Evolutionary conservation across 352 stramenopile genomes (phyloP).

Genomic region (Phytophthora agathidicida): DNA sequence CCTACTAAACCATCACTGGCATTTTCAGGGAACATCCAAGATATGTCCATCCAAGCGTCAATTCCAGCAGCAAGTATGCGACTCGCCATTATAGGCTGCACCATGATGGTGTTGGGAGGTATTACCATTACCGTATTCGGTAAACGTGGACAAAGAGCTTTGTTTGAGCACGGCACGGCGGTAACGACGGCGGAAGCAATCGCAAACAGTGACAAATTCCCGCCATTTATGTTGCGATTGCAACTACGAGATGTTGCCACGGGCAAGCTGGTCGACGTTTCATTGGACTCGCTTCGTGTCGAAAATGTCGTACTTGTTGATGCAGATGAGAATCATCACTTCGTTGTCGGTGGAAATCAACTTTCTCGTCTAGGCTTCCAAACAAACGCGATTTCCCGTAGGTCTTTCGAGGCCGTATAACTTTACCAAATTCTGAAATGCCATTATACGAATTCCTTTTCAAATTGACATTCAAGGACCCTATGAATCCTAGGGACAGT

Average conservation of each 20-base stretch:
- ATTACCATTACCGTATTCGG: neutral
- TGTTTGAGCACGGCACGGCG: slow-evolving; percentile 1
- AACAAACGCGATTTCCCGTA: too few relatives aligned
- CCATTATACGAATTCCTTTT: too few relatives aligned
- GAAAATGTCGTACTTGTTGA: slow-evolving; percentile 5
- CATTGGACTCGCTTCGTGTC: slow-evolving; percentile 6
- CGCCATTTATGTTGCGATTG: slow-evolving; percentile 9
- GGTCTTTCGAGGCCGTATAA: too few relatives aligned
- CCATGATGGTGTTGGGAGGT: neutral
- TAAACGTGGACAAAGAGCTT: neutral
- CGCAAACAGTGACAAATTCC: slow-evolving; percentile 15
- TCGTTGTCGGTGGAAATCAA: slow-evolving; percentile 7
- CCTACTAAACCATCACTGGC: neutral
- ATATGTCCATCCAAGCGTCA: slow-evolving; percentile 18
- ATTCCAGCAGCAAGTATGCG: slow-evolving; percentile 9
- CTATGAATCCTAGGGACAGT: too few relatives aligned
- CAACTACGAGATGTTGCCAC: slow-evolving; percentile 6
- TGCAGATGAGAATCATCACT: neutral
- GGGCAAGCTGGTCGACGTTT: neutral
- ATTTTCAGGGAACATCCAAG: slow-evolving; percentile 14
- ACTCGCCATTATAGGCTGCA: slow-evolving; percentile 2
- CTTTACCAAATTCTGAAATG: too few relatives aligned
- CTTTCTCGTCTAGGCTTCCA: too few relatives aligned
- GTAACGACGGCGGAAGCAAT: slow-evolving; percentile 7
- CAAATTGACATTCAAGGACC: too few relatives aligned